Evolutionary conservation across 805 yeast species (phyloP).

Genomic region (Yarrowia osloensis): DNA sequence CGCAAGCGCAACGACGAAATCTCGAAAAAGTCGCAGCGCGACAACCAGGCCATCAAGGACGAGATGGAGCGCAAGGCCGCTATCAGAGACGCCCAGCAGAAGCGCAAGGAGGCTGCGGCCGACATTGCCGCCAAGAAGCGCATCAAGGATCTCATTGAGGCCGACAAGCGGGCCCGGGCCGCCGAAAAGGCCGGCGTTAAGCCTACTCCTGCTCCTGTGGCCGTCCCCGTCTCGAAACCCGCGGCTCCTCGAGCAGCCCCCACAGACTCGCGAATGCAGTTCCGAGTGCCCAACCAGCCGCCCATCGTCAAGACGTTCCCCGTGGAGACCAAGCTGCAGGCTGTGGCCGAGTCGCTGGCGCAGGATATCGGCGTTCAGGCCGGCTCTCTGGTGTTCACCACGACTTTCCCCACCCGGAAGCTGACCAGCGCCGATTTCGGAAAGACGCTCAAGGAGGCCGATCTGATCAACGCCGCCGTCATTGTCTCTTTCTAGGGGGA

Average conservation of each 20-base stretch:
- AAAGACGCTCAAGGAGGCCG: slow-evolving; percentile 40
- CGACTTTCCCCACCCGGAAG: slow-evolving; percentile 42
- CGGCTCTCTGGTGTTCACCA: slow-evolving; percentile 36
- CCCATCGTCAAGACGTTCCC: slow-evolving; percentile 39
- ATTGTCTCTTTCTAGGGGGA: slow-evolving; percentile 32
- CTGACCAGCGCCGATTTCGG: slow-evolving; percentile 36
- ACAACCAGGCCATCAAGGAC: slow-evolving; percentile 38
- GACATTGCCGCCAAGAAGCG: slow-evolving; percentile 41
- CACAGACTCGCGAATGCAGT: slow-evolving; percentile 37
- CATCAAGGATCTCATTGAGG: slow-evolving; percentile 42
- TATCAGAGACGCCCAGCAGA: slow-evolving; percentile 40
- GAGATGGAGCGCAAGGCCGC: slow-evolving; percentile 42
- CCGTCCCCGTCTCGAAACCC: slow-evolving; percentile 29
- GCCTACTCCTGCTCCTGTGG: slow-evolving; percentile 33
- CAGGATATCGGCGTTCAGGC: slow-evolving; percentile 36
- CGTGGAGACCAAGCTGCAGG: slow-evolving; percentile 38
- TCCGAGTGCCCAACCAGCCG: slow-evolving; percentile 35
- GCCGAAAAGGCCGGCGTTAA: slow-evolving; percentile 34
- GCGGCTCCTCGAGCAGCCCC: slow-evolving; percentile 32
- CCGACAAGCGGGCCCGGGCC: slow-evolving; percentile 42
- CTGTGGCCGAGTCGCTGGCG: slow-evolving; percentile 38
- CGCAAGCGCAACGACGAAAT: slow-evolving; percentile 39
- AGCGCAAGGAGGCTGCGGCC: slow-evolving; percentile 39
- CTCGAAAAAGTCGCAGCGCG: slow-evolving; percentile 39
- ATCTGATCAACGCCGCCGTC: slow-evolving; percentile 41